Percentiles rank a stretch among this genome's conserved stretches.
These are phyloP conservation scores for Aureobasidium sp. DNA, from an alignment of 2,329 filamentous ascomycete species.

Conservation along the genomic window DNA sequence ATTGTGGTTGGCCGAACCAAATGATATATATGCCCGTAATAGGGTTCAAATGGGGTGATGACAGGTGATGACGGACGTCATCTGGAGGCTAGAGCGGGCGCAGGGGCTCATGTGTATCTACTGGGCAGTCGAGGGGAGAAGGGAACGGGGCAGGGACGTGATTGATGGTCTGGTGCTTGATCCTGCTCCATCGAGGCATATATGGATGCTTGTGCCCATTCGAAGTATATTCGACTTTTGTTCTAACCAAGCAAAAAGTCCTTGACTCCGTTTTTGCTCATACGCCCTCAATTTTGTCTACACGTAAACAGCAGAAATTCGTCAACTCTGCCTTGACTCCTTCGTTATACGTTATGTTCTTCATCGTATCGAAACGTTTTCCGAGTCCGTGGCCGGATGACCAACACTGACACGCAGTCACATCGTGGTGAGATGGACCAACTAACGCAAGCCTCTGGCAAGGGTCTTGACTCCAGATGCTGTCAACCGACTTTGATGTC, in stretches of 20 bases:
- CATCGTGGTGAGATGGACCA: background rate
- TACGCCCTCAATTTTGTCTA: background rate
- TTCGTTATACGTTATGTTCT: background rate
- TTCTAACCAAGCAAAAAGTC: background rate
- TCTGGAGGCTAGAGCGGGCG: background rate
- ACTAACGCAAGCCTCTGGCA: background rate
- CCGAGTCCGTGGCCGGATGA: background rate
- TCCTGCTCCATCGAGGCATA: background rate
- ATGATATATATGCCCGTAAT: background rate
- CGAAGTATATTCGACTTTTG: background rate
- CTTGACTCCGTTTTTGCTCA: background rate
- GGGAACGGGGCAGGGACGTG: background rate
- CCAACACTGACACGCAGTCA: background rate
- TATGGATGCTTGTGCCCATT: background rate
- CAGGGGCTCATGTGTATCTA: background rate
- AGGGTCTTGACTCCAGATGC: background rate
- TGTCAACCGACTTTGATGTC: background rate
- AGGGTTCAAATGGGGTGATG: constrained; percentile 7
- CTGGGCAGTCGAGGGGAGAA: background rate
- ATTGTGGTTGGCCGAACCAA: constrained; percentile 5
- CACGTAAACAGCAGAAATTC: background rate
- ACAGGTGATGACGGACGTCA: constrained; percentile 10
- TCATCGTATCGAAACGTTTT: background rate
- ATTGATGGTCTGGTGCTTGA: background rate
- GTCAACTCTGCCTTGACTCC: background rate